These are phyloP conservation scores for Plasmodium reichenowi DNA, from an alignment of 169 alveolate genomes.

Conservation along the genomic window DNA sequence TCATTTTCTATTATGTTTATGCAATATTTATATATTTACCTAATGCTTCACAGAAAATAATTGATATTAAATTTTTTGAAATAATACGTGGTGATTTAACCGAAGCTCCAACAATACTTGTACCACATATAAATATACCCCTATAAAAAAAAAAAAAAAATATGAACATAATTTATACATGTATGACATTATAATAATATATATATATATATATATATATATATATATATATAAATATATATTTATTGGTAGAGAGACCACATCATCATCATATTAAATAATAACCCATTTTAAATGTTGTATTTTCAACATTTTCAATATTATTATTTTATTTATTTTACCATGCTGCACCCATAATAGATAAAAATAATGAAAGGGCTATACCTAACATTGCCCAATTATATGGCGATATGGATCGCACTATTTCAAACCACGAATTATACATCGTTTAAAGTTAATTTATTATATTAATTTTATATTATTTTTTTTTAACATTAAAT, in stretches of 20 bases:
- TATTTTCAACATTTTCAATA: neutral
- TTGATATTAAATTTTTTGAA: slow-evolving; percentile 97
- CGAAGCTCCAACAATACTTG: slow-evolving; percentile 98
- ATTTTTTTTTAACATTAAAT: too few species aligned
- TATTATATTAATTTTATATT: too few species aligned
- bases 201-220: neutral
- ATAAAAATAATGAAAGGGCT: slow-evolving; percentile 92
- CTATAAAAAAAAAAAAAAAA: slow-evolving; percentile 57
- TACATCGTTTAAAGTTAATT: slow-evolving; percentile 50
- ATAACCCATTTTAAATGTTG: too few species aligned
- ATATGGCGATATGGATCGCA: slow-evolving; percentile 81
- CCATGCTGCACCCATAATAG: slow-evolving; percentile 98
- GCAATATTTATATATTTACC: slow-evolving; percentile 96
- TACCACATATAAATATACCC: slow-evolving; percentile 99
- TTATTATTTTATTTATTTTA: slow-evolving; percentile 41
- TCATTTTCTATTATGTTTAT: slow-evolving; percentile 79
- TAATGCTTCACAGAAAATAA: slow-evolving; percentile 99
- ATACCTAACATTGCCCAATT: slow-evolving; percentile 94
- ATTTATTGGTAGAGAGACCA: neutral
- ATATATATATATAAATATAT: slow-evolving; percentile 5
- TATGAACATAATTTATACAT: too few species aligned
- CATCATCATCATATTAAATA: too few species aligned
- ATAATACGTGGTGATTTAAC: slow-evolving; percentile 99
- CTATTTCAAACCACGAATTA: slow-evolving; percentile 80
- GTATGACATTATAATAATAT: too few species aligned